These are phyloP conservation scores for Quercus phellos DNA, from an alignment of 331 rosid species.

Conservation along the genomic window DNA sequence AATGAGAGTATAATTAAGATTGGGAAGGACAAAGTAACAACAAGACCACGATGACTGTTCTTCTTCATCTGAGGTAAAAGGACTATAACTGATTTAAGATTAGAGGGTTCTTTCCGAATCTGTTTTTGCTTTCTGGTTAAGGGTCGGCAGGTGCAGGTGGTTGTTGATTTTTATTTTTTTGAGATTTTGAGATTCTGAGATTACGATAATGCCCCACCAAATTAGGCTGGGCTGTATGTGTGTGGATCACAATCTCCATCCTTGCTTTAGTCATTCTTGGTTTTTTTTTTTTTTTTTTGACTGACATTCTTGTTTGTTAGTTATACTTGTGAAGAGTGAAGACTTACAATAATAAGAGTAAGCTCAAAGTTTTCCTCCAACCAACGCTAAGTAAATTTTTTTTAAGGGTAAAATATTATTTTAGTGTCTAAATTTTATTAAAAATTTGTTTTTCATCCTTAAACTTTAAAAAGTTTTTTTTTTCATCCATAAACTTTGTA, in stretches of 20 bases:
- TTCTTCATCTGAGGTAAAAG: constrained; percentile 9
- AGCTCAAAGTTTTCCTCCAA: too few species aligned
- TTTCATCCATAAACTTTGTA: too few species aligned
- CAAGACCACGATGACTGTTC: not conserved
- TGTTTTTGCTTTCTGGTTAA: not conserved
- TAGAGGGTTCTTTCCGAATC: not conserved
- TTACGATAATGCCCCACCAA: not conserved
- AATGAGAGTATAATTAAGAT: not conserved
- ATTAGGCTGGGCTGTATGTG: too few species aligned
- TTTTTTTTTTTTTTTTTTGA: too few species aligned
- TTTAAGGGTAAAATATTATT: too few species aligned
- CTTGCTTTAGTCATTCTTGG: too few species aligned
- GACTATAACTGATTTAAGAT: not conserved
- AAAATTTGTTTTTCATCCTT: accelerated
- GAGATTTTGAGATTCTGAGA: not conserved
- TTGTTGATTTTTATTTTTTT: not conserved
- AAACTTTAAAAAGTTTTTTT: too few species aligned
- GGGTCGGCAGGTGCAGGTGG: not conserved
- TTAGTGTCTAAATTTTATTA: accelerated
- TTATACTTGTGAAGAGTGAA: too few species aligned
- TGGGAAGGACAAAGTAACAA: constrained; percentile 2
- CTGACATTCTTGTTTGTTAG: too few species aligned
- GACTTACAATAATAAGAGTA: too few species aligned
- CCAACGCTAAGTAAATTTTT: too few species aligned
- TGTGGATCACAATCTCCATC: too few species aligned